These are phyloP conservation scores for Xanthoconium purpureum DNA, from an alignment of 768 basidiomycete genomes.

Conservation along the genomic window DNA sequence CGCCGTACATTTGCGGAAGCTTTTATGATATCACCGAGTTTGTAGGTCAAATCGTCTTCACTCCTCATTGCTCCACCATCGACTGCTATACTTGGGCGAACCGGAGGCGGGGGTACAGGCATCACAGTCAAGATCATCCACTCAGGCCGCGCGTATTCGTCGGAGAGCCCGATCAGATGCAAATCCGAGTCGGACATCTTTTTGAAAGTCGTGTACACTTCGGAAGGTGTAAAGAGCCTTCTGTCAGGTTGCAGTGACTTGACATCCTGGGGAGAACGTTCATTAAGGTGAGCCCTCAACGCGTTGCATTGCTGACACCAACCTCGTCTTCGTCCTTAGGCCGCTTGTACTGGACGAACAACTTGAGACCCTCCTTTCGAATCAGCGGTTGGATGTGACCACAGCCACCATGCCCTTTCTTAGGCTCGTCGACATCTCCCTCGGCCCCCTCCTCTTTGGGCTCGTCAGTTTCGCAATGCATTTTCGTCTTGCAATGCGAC, in stretches of 20 bases:
- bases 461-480: constrained; percentile 84
- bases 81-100: constrained; percentile 95
- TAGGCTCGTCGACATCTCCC: constrained; percentile 60
- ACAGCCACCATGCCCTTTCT: constrained; percentile 96
- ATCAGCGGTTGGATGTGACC: constrained; percentile 88
- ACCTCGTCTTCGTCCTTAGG: constrained; percentile 95
- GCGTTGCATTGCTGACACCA: constrained; percentile 31
- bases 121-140: constrained; percentile 99
- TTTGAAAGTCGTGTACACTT: constrained; percentile 92
- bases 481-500: constrained; percentile 85
- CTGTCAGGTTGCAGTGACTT: constrained; percentile 83
- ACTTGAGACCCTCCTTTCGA: constrained; percentile 91
- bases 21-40: constrained; percentile 95
- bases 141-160: constrained; percentile 94
- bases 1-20: constrained; percentile 88
- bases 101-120: constrained; percentile 96
- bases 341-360: constrained; percentile 93
- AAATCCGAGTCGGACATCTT: constrained; percentile 93
- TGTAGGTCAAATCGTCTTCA: constrained; percentile 98
- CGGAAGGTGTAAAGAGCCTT: constrained; percentile 75
- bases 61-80: constrained; percentile 96
- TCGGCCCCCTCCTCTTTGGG: constrained; percentile 82
- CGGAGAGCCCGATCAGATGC: constrained; percentile 84
- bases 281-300: constrained; percentile 5
- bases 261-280: constrained; percentile 53